phyloP scores from a whole-genome alignment of 441 rosid genomes.

The Kokia cookei region DNA sequence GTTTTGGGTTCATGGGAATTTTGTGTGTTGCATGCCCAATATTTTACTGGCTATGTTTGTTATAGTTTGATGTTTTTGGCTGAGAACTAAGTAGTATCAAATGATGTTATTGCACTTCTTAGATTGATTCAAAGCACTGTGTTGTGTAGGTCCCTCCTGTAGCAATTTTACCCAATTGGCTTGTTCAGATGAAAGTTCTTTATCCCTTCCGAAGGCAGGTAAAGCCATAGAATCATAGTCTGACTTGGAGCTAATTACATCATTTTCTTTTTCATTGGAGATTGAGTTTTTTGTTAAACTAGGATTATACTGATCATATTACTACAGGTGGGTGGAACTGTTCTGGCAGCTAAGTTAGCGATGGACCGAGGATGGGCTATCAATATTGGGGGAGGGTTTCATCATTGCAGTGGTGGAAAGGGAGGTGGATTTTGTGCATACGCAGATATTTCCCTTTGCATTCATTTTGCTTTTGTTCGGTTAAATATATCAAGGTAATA shows the following conservation, averaged over 20 bases:
- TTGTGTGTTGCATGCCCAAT: not conserved
- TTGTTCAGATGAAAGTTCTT: constrained; percentile 78
- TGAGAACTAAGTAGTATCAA: not conserved
- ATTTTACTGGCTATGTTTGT: not conserved
- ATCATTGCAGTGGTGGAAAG: constrained; percentile 74
- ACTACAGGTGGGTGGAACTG: constrained; percentile 84
- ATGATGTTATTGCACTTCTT: not conserved
- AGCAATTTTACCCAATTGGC: constrained; percentile 67
- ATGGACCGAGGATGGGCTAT: constrained; percentile 91
- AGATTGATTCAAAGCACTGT: constrained; percentile 14
- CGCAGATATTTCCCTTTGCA: constrained; percentile 89
- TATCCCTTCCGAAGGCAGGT: constrained; percentile 87
- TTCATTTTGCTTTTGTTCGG: constrained; percentile 69
- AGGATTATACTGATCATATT: constrained; percentile 7
- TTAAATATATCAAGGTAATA: constrained; percentile 65
- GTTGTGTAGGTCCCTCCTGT: constrained; percentile 73
- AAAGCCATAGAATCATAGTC: not conserved
- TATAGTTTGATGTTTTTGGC: constrained; percentile 3
- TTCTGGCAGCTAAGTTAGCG: constrained; percentile 88
- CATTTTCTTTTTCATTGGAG: not conserved
- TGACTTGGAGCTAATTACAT: not conserved
- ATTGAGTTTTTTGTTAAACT: not conserved
- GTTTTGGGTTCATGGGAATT: not conserved
- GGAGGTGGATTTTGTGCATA: constrained; percentile 96
- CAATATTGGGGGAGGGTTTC: constrained; percentile 95